phyloP scores from a whole-genome alignment of 768 basidiomycete genomes.

The Fomitopsis serialis region DNA sequence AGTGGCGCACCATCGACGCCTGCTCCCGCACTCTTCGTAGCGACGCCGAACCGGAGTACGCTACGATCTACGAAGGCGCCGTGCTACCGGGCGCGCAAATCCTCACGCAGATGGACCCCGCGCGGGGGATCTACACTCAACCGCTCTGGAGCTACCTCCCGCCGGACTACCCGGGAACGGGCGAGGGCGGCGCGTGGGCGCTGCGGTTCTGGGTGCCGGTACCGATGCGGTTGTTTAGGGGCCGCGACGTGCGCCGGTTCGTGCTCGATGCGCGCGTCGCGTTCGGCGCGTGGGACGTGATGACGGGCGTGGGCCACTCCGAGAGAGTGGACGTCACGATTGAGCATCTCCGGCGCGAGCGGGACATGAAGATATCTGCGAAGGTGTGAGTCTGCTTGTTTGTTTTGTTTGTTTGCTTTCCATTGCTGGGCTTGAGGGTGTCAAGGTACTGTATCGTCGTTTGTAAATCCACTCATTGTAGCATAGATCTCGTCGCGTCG shows the following conservation, averaged over 20 bases:
- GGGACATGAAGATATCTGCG: not conserved
- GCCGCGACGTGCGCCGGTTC: conserved; percentile 42
- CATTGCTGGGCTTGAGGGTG: not conserved
- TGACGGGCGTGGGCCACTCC: not conserved
- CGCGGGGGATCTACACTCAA: conserved; percentile 9
- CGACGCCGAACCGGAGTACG: not conserved
- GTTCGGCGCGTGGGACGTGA: conserved; percentile 9
- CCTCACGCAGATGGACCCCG: conserved; percentile 4
- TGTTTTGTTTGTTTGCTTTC: not conserved
- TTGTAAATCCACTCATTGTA: not conserved
- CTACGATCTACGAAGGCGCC: not conserved
- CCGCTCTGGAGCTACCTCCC: conserved; percentile 2
- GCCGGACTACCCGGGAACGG: conserved; percentile 9
- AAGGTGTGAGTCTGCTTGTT: not conserved
- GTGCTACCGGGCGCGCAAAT: conserved; percentile 1
- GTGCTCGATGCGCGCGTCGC: conserved; percentile 29
- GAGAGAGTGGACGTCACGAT: not conserved
- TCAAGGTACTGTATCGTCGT: not conserved
- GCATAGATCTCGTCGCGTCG: not conserved
- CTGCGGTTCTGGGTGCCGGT: conserved; percentile 43
- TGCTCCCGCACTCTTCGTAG: not conserved
- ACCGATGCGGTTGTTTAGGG: conserved; percentile 39
- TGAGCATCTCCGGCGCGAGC: not conserved
- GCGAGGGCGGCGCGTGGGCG: conserved; percentile 23
- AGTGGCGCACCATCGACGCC: conserved; percentile 5